Conservation (phyloP, 352 stramenopile species). For the Pythium vanterpoolii region DNA sequence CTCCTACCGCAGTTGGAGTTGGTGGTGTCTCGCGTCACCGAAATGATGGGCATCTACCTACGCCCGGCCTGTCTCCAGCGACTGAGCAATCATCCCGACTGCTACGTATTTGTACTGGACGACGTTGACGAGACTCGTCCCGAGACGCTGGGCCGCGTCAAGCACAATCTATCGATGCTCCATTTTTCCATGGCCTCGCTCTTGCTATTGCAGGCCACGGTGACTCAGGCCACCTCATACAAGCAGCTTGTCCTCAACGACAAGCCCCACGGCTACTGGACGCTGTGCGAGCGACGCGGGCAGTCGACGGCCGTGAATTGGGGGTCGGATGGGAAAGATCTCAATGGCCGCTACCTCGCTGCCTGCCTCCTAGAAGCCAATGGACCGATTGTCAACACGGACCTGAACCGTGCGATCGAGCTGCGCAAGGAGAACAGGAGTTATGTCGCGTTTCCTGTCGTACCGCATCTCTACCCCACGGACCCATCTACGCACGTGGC, state of each 20-base stretch:
- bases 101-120: slow-evolving; percentile 73
- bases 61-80: slow-evolving; percentile 35
- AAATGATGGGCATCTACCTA: slow-evolving; percentile 65
- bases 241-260: slow-evolving; percentile 67
- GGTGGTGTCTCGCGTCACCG: slow-evolving; percentile 44
- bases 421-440: slow-evolving; percentile 55
- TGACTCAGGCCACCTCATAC: slow-evolving; percentile 79
- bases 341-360: slow-evolving; percentile 54
- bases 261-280: slow-evolving; percentile 80
- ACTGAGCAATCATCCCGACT: slow-evolving; percentile 47
- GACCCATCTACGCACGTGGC: slow-evolving; percentile 40
- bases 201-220: slow-evolving; percentile 68
- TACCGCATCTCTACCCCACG: slow-evolving; percentile 36
- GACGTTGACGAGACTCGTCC: slow-evolving; percentile 56
- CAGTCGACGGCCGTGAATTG: slow-evolving; percentile 66
- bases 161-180: slow-evolving; percentile 83
- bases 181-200: slow-evolving; percentile 89
- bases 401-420: slow-evolving; percentile 67
- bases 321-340: slow-evolving; percentile 39
- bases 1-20: slow-evolving; percentile 45
- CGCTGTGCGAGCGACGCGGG: slow-evolving; percentile 82
- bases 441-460: slow-evolving; percentile 56
- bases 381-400: slow-evolving; percentile 79
- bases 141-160: slow-evolving; percentile 48
- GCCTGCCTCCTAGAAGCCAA: slow-evolving; percentile 66